Evolutionary conservation across 164 flowering plant genomes (phyloP).

Genomic region (Warburgia ugandensis): DNA sequence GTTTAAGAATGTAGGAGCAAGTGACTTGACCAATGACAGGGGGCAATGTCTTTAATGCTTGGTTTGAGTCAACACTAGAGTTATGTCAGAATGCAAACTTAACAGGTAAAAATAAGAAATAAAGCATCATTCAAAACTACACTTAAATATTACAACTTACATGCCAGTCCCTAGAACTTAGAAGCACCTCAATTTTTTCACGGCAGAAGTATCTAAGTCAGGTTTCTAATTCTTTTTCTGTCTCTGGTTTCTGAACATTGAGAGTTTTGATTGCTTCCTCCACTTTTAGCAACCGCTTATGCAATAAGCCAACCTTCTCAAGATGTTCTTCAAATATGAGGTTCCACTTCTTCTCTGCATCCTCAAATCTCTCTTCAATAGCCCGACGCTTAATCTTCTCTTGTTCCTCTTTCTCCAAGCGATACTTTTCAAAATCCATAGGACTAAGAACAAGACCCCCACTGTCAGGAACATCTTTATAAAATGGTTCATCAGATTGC

Average conservation of each 20-base stretch:
- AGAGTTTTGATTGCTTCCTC: constrained; percentile 23
- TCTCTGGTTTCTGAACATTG: constrained; percentile 25
- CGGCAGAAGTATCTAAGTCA: not conserved
- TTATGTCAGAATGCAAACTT: not conserved
- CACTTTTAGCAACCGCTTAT: constrained; percentile 17
- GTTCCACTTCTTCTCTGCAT: constrained; percentile 23
- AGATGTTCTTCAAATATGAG: constrained; percentile 17
- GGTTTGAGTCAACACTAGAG: no score
- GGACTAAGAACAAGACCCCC: constrained; percentile 68
- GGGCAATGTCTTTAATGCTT: no score
- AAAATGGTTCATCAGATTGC: constrained; percentile 55
- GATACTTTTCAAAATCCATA: constrained; percentile 46
- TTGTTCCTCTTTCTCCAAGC: constrained; percentile 62
- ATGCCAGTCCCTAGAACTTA: not conserved
- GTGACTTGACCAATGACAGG: not conserved
- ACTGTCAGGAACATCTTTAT: constrained; percentile 57
- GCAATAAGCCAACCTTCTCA: constrained; percentile 14
- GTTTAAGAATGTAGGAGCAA: not conserved
- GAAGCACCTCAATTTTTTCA: no score
- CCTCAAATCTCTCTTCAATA: constrained; percentile 31
- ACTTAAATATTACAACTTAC: not conserved
- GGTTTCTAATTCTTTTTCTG: constrained; percentile 14
- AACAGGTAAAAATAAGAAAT: not conserved
- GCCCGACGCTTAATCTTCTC: constrained; percentile 27
- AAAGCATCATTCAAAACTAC: not conserved